Percentiles rank a stretch among this genome's conserved stretches.
These are phyloP conservation scores for Scleromitrula shiraiana DNA, from an alignment of 2,329 filamentous ascomycete species.

Conservation along the genomic window DNA sequence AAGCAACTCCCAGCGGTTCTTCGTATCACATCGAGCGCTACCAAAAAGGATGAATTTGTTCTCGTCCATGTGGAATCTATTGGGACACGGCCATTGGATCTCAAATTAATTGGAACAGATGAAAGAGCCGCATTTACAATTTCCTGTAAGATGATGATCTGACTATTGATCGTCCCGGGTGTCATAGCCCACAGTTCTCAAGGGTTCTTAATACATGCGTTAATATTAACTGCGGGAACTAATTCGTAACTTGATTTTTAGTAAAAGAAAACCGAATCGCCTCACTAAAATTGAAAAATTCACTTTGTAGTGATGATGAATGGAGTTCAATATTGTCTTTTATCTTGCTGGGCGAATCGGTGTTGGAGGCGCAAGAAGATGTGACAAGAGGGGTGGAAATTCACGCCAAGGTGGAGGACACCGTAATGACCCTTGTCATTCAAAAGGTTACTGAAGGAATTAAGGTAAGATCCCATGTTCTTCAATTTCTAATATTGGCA, in stretches of 20 bases:
- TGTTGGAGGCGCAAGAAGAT: slow-evolving; percentile 37
- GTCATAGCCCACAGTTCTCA: slow-evolving; percentile 16
- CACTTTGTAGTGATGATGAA: slow-evolving; percentile 50
- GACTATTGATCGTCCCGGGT: slow-evolving; percentile 18
- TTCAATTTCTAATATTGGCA: neutral
- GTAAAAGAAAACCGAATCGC: slow-evolving; percentile 50
- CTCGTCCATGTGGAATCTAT: slow-evolving; percentile 51
- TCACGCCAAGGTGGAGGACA: slow-evolving; percentile 48
- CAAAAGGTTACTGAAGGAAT: slow-evolving; percentile 61
- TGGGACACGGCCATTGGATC: slow-evolving; percentile 46
- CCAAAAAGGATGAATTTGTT: slow-evolving; percentile 41
- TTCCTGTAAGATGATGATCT: slow-evolving; percentile 24
- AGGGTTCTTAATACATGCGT: slow-evolving; percentile 28
- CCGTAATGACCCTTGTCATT: slow-evolving; percentile 52
- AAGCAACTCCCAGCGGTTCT: slow-evolving; percentile 35
- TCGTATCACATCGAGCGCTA: slow-evolving; percentile 39
- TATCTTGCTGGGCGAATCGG: slow-evolving; percentile 41
- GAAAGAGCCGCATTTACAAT: slow-evolving; percentile 20
- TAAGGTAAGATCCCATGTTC: slow-evolving; percentile 44
- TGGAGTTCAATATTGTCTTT: slow-evolving; percentile 56
- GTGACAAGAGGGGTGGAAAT: slow-evolving; percentile 55
- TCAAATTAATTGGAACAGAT: slow-evolving; percentile 62
- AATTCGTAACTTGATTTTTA: no score
- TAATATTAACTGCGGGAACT: slow-evolving; percentile 17
- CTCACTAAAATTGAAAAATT: slow-evolving; percentile 45